Percentiles rank a stretch among this genome's conserved stretches.
Conservation (phyloP, 2,329 filamentous ascomycete species). For the Beauveria sp. region DNA sequence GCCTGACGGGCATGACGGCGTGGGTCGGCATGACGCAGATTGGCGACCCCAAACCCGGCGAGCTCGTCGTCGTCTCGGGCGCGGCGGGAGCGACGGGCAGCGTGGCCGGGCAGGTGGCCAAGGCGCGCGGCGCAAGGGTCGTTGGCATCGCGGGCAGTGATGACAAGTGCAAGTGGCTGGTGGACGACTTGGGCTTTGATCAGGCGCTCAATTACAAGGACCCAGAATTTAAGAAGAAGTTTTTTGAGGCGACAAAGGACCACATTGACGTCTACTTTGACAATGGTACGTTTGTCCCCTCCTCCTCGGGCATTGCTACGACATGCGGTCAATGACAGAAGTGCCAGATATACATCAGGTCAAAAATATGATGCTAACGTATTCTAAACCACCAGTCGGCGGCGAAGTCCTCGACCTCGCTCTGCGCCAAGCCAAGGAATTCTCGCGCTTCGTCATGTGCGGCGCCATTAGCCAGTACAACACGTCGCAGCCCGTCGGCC, state of each 20-base stretch:
- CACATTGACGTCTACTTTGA: slow-evolving; percentile 66
- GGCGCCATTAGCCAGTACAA: slow-evolving; percentile 68
- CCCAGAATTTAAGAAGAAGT: slow-evolving; percentile 49
- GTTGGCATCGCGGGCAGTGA: slow-evolving; percentile 59
- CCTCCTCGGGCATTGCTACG: too few relatives aligned
- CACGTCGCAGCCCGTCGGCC: slow-evolving; percentile 43
- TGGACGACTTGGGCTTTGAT: slow-evolving; percentile 58
- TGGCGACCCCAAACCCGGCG: slow-evolving; percentile 58
- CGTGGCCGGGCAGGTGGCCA: slow-evolving; percentile 71
- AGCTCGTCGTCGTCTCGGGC: slow-evolving; percentile 70
- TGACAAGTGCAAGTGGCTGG: slow-evolving; percentile 61
- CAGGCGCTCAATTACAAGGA: slow-evolving; percentile 64
- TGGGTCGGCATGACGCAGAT: slow-evolving; percentile 68
- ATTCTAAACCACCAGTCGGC: slow-evolving; percentile 37
- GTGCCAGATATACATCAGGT: too few relatives aligned
- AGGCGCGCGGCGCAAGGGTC: slow-evolving; percentile 57
- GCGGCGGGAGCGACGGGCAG: slow-evolving; percentile 73
- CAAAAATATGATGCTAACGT: neutral
- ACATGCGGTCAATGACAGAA: too few relatives aligned
- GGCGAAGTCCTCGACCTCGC: slow-evolving; percentile 64
- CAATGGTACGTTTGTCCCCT: slow-evolving; percentile 36
- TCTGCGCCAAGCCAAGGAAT: slow-evolving; percentile 51
- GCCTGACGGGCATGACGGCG: slow-evolving; percentile 64
- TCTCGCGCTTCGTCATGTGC: slow-evolving; percentile 65
- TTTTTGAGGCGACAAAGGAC: slow-evolving; percentile 49